These are phyloP conservation scores for Pseudocercospora musae DNA, from an alignment of 2,329 filamentous ascomycete genomes.

Conservation along the genomic window DNA sequence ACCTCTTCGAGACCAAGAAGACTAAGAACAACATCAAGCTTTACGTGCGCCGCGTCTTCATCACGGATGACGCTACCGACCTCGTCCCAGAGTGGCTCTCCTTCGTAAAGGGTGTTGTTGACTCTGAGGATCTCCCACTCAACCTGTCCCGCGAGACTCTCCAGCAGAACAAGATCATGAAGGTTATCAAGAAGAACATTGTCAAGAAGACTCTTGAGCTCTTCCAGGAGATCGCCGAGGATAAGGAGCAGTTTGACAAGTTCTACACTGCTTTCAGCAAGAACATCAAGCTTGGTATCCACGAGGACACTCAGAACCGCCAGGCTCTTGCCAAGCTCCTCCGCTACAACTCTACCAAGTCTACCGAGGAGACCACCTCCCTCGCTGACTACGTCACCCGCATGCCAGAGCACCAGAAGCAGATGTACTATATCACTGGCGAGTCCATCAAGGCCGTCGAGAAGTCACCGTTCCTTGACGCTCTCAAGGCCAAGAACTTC, in stretches of 20 bases:
- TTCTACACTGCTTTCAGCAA: constrained; percentile 99
- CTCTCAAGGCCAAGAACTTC: constrained; percentile 98
- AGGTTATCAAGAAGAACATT: constrained; percentile 99
- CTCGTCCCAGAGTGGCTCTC: constrained; percentile 98
- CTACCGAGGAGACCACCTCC: constrained; percentile 94
- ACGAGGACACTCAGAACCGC: constrained; percentile 99
- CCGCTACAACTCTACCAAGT: constrained; percentile 98
- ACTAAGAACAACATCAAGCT: constrained; percentile 99
- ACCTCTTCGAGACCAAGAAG: constrained; percentile 99
- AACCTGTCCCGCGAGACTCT: constrained; percentile 99
- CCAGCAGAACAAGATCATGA: constrained; percentile 99
- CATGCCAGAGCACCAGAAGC: constrained; percentile 99
- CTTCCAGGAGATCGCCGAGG: constrained; percentile 98
- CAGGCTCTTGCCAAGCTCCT: constrained; percentile 90
- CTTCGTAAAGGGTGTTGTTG: constrained; percentile 99
- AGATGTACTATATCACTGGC: constrained; percentile 99
- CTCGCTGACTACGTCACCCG: constrained; percentile 96
- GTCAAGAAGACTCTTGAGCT: constrained; percentile 99
- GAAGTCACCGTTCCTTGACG: constrained; percentile 98
- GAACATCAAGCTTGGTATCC: constrained; percentile 99
- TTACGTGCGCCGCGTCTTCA: constrained; percentile 99
- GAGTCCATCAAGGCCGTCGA: constrained; percentile 97
- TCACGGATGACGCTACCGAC: constrained; percentile 98
- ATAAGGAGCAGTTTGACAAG: constrained; percentile 99
- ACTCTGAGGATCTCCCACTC: constrained; percentile 98